Evolutionary conservation across 371 early-diverging fungal species (phyloP).

Genomic region (Mortierella sp.): DNA sequence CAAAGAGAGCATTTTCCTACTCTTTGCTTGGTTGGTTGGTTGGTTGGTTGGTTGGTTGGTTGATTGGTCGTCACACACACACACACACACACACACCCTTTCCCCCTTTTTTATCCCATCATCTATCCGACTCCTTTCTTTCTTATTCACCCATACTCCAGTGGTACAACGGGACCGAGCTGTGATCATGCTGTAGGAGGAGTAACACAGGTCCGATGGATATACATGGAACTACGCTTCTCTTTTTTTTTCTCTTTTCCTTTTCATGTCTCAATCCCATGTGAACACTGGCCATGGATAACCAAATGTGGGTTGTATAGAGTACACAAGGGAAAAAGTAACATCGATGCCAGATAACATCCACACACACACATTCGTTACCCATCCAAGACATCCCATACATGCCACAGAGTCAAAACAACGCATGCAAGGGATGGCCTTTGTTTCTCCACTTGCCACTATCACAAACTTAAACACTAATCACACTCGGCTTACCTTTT

Average conservation of each 20-base stretch:
- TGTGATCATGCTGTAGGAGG: constrained; percentile 43
- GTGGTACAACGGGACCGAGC: constrained; percentile 58
- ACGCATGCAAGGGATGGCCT: background rate
- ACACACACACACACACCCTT: background rate
- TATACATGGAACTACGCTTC: background rate
- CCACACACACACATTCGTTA: no score
- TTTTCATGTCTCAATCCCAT: background rate
- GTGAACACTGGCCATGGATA: constrained; percentile 1
- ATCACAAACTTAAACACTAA: background rate
- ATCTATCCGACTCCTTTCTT: background rate
- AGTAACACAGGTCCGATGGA: background rate
- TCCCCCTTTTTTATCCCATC: background rate
- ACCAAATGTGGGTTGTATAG: background rate
- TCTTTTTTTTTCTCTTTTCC: no score
- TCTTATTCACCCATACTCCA: constrained; percentile 48
- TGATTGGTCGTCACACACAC: no score
- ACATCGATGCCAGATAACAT: no score
- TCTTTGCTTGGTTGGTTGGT: background rate
- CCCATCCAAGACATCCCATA: background rate
- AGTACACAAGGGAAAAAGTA: background rate
- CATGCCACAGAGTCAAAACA: background rate
- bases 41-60: no score
- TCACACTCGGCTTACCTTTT: background rate
- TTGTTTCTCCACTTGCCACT: background rate
- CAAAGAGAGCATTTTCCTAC: background rate